Base-by-base conservation (phyloP, 805 yeast species). In the Middelhovenomyces tepae region DNA sequence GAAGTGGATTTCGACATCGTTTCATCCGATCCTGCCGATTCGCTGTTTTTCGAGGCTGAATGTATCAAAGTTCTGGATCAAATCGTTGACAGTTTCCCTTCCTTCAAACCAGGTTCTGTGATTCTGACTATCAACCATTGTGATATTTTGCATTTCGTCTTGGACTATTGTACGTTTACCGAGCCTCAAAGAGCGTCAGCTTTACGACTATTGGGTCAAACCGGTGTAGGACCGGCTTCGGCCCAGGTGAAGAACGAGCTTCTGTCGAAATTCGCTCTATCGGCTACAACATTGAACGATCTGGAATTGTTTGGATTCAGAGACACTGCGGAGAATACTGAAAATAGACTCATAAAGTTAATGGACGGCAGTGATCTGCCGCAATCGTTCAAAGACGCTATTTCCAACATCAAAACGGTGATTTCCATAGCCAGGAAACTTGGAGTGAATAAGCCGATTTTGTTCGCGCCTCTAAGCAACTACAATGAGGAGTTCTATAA, bases 1-100 rank as follows among this genome's bases (percentile, higher is more conserved):
- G 94, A 93, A 38, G 74, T 85, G 24, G 93, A 80, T 47, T 87
- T 89, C 56, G 97, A 91, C 56, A 78, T 86, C 16, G 63, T 81
- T 2, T 64, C 80, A 0, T 61, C 64, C n/a, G 67, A 62, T 21
- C 46, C 66, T 1, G 44, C 58, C 1, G 71, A 70, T 28, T 53
- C 69, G 7, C 60, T 74, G 2, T 68, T 71, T 28, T 69, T 79
- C 43, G 97, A 91, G 52, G 95, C 96, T 0, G 99, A 91, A 50
- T 73, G 89, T 38, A 62, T 91, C 29, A 81, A 81, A 43, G 82
- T 85, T 1, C 66, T 84, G 22, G 87, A 80, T 48, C 95, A 87
- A 45, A 65, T 86, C 4, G 54, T 83, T 2, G 53, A 64, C 0
- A 53, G 67, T 2, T 73, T 83, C 42, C 93, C 91, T 1, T 78